A percentile compares a stretch with the other conserved stretches of the same genome.
Evolutionary conservation across 768 basidiomycete genomes (phyloP).

Genomic region (Russula dissimulans): DNA sequence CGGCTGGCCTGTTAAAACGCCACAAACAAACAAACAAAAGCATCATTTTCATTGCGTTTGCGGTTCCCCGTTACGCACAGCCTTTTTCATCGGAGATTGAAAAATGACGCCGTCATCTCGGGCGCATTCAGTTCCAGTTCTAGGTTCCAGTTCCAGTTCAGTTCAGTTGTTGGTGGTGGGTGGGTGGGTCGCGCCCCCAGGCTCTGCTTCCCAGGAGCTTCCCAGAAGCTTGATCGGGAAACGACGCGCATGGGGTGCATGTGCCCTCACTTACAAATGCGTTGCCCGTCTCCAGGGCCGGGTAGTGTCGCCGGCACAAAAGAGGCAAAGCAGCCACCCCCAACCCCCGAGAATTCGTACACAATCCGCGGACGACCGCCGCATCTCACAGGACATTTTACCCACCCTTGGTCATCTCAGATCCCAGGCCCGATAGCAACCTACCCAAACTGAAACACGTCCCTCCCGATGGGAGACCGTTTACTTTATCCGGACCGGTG

Average conservation of each 20-base stretch:
- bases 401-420: conserved; percentile 1
- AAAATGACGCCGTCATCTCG: conserved; percentile 9
- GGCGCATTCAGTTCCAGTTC: conserved; percentile 2
- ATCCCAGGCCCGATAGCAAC: neutral
- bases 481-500: conserved; percentile 1
- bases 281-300: conserved; percentile 11
- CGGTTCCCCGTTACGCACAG: conserved; percentile 14
- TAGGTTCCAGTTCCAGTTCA: too few species aligned
- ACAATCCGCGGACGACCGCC: conserved; percentile 6
- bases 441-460: conserved; percentile 1
- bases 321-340: conserved; percentile 6
- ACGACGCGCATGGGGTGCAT: neutral
- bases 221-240: conserved; percentile 17
- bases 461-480: neutral
- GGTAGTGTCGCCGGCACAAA: conserved; percentile 10
- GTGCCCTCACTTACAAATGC: neutral
- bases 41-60: neutral
- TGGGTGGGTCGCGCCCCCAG: neutral
- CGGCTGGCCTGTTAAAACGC: conserved; percentile 1
- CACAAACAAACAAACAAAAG: conserved; percentile 11
- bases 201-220: neutral
- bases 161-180: too few species aligned
- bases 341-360: conserved; percentile 2
- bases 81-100: conserved; percentile 11
- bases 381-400: neutral